Conservation (phyloP, 176 grass and related monocot genomes). For the Alopecurus myosuroides region DNA sequence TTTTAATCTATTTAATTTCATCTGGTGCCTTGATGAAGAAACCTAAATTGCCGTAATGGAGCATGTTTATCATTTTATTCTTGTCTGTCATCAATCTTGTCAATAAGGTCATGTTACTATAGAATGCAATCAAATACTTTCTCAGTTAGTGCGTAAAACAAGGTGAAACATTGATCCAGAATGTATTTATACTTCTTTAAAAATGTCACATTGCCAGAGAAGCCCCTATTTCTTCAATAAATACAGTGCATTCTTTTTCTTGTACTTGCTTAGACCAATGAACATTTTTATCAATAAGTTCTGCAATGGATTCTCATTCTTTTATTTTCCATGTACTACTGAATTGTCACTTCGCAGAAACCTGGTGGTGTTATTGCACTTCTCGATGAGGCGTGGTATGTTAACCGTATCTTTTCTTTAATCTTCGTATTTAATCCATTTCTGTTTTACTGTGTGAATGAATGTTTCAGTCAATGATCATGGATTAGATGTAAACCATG, state of each 20-base stretch:
- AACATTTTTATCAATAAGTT: slow-evolving; percentile 3
- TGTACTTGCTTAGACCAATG: not conserved
- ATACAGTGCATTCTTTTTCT: not conserved
- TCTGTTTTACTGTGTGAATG: not conserved
- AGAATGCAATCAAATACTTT: not conserved
- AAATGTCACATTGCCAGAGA: not conserved
- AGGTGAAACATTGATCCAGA: not conserved
- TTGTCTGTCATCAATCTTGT: not conserved
- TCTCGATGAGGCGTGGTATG: slow-evolving; percentile 98
- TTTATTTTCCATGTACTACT: slow-evolving; percentile 20
- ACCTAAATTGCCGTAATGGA: not conserved
- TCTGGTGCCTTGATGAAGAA: not conserved
- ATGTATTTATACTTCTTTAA: not conserved
- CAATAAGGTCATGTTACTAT: not conserved
- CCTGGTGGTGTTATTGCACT: slow-evolving; percentile 97
- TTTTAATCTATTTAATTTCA: slow-evolving; percentile 8
- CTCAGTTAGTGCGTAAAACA: not conserved
- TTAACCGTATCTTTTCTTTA: slow-evolving; percentile 18
- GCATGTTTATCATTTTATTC: not conserved
- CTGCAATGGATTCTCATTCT: not conserved
- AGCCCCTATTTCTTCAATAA: not conserved
- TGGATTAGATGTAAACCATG: slow-evolving; percentile 16
- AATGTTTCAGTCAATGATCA: slow-evolving; percentile 20
- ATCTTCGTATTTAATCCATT: slow-evolving; percentile 12
- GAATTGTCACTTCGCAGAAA: slow-evolving; percentile 57